Base-by-base conservation (phyloP, 768 basidiomycete genomes). In the Lentinus tigrinus region DNA sequence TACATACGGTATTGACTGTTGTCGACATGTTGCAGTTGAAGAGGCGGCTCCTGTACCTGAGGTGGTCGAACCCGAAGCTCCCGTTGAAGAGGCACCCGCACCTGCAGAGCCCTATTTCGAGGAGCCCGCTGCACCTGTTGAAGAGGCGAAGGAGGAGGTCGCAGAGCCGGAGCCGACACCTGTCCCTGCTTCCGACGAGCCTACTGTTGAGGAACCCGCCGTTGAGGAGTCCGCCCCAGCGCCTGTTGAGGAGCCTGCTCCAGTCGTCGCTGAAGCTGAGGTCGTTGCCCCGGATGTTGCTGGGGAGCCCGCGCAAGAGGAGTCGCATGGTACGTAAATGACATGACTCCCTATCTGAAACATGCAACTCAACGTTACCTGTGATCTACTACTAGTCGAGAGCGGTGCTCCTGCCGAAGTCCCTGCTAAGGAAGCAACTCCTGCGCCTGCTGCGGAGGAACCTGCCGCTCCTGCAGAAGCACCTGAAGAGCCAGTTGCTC, bases 81-180 rank as follows among this genome's bases (percentile, higher is more conserved):
- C 21, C 24, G 43, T 7, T n/a, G 43, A 38, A 16, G 36, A 26
- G 5, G 23, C 55, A 14, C 46, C 43, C 38, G 57, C 56, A 37
- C 60, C 39, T 4, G 26, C 19, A 0, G 48, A 21, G 4, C 43
- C 43, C 28, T 52, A 34, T 43, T 31, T 24, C 23, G 58, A 60
- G 47, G 58, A 48, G 47, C 28, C 47, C 54, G 47, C 47, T 31
- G 40, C 48, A 27, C 42, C 52, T 49, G 28, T 31, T n/a, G 47
- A 39, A 16, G 31, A 14, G 5, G 21, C 50, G 19, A 13, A 38
- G 11, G 11, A 46, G 23, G 63, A 58, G n/a, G 36, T 42, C 10
- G 56, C 39, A 16, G 36, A 57, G 16, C n/a, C 37, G 21, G n/a
- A n/a, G n/a, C n/a, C n/a, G n/a, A n/a, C n/a, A n/a, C 17, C 9